Evolutionary conservation across 257 asterid genomes (phyloP).

Genomic region (Primulina huaijiensis): DNA sequence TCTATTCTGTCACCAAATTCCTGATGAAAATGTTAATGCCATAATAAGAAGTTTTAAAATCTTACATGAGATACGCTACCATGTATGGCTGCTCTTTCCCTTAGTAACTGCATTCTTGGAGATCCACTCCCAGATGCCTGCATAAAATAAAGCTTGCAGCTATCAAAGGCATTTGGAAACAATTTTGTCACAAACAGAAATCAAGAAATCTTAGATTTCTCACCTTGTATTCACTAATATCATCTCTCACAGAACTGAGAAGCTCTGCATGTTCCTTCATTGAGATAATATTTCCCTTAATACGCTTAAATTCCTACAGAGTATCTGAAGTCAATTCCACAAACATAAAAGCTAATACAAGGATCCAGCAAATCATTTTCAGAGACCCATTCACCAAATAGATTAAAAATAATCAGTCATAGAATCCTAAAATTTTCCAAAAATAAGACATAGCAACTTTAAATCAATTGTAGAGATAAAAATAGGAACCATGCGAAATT

Average conservation of each 20-base stretch:
- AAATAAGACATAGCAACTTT: no score
- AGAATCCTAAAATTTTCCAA: no score
- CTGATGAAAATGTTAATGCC: constrained; percentile 7
- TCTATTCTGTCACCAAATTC: constrained; percentile 14
- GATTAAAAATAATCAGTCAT: no score
- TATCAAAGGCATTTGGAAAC: constrained; percentile 23
- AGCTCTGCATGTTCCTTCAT: constrained; percentile 98
- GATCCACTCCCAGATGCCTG: constrained; percentile 96
- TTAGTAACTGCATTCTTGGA: constrained; percentile 72
- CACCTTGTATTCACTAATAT: constrained; percentile 94
- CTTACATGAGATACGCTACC: constrained; percentile 94
- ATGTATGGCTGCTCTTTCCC: constrained; percentile 96
- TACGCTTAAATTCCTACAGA: constrained; percentile 85
- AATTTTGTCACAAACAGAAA: constrained; percentile 11
- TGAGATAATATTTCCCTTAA: constrained; percentile 87
- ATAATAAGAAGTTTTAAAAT: constrained; percentile 19
- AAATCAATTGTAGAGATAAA: no score
- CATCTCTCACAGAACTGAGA: constrained; percentile 95
- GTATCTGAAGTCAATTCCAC: constrained; percentile 27
- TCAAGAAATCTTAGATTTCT: constrained; percentile 21
- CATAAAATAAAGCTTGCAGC: constrained; percentile 24
- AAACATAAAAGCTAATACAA: neutral
- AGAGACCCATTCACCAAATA: no score
- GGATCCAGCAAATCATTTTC: neutral
- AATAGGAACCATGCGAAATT: no score